These are phyloP conservation scores for Paecilomyces dactylethromorphus DNA, from an alignment of 2,329 filamentous ascomycete genomes.

Conservation along the genomic window DNA sequence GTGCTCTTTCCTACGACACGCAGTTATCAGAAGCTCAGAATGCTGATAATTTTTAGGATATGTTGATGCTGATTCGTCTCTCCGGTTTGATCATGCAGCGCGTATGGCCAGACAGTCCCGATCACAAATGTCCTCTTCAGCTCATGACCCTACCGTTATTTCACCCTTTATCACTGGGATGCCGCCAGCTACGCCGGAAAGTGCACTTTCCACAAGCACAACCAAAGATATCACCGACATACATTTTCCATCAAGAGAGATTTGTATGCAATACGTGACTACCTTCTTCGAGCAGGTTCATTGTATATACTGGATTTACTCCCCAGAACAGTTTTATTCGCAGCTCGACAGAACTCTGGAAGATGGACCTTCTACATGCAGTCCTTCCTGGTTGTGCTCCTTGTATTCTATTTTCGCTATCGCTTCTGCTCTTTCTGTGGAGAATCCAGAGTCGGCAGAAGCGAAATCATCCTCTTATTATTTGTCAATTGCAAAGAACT, in stretches of 20 bases:
- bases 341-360: not conserved
- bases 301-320: not conserved
- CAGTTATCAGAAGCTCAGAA: not conserved
- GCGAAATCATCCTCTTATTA: not conserved
- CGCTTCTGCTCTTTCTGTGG: not conserved
- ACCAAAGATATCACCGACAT: not conserved
- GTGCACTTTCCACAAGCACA: not conserved
- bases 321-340: not conserved
- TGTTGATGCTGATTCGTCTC: not conserved
- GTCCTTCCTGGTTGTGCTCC: not conserved
- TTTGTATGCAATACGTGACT: not conserved
- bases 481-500: not conserved
- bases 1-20: not conserved
- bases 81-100: not conserved
- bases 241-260: not conserved
- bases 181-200: not conserved
- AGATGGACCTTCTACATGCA: not conserved
- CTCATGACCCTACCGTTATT: not conserved
- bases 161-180: not conserved
- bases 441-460: not conserved
- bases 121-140: not conserved
- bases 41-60: not conserved
- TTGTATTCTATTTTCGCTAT: not conserved
- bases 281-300: not conserved
- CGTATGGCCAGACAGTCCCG: not conserved